These are phyloP conservation scores for Isoetes engelmannii DNA, from an alignment of 83 land plant species.

Conservation along the genomic window DNA sequence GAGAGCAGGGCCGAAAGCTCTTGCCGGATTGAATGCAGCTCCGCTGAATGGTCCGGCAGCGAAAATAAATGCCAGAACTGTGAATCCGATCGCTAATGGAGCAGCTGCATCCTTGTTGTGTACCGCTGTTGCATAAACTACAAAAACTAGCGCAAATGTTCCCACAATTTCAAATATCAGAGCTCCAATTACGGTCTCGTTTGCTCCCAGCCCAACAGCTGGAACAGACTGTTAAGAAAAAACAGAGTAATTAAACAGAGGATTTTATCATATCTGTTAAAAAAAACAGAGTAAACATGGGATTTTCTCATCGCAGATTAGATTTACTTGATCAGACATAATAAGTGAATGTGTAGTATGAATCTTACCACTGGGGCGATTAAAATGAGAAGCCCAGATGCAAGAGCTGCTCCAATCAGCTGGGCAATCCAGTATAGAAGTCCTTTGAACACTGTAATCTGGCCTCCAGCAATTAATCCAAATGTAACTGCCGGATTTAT, in stretches of 20 bases:
- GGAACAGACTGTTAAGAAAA: constrained; percentile 40
- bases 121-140: constrained; percentile 57
- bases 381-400: constrained; percentile 49
- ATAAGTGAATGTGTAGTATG: background rate
- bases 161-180: constrained; percentile 52
- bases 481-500: constrained; percentile 81
- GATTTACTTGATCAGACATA: too few species aligned
- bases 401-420: constrained; percentile 43
- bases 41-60: constrained; percentile 71
- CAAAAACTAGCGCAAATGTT: constrained; percentile 57
- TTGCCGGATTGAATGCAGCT: constrained; percentile 72
- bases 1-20: constrained; percentile 69
- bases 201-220: constrained; percentile 41
- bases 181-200: constrained; percentile 36
- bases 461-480: constrained; percentile 57
- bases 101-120: constrained; percentile 47
- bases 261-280: background rate
- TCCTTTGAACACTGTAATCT: constrained; percentile 51
- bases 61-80: constrained; percentile 59
- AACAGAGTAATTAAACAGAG: background rate
- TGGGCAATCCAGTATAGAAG: constrained; percentile 61
- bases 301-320: background rate
- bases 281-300: background rate
- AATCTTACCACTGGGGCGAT: constrained; percentile 51
- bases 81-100: constrained; percentile 48